phyloP scores from a whole-genome alignment of 345 rosid species.

The Syzygium jambos region DNA sequence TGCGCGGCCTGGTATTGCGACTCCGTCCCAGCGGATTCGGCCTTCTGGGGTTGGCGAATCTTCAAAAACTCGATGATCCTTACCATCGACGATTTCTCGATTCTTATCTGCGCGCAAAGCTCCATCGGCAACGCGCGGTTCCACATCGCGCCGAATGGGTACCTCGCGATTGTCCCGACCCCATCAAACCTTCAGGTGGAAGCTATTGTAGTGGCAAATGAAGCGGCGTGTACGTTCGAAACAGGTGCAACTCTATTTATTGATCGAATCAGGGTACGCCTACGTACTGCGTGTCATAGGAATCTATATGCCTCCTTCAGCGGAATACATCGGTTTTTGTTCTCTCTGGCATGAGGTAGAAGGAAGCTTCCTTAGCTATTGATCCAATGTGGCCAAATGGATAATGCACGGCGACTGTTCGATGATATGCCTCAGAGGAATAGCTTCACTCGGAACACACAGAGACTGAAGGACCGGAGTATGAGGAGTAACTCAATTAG shows the following conservation, averaged over 20 bases:
- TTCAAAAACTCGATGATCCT: constrained; percentile 41
- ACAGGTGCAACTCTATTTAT: not conserved
- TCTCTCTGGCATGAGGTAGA: constrained; percentile 61
- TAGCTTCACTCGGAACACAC: not conserved
- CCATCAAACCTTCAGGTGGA: constrained; percentile 5
- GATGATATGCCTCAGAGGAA: not conserved
- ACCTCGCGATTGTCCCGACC: too few relatives aligned
- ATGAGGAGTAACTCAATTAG: not conserved
- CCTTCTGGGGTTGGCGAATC: constrained; percentile 33
- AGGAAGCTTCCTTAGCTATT: constrained; percentile 78
- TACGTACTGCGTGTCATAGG: constrained; percentile 52
- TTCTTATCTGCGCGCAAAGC: constrained; percentile 12
- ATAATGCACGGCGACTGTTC: not conserved
- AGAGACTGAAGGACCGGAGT: not conserved
- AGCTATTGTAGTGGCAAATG: not conserved
- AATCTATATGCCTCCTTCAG: constrained; percentile 64
- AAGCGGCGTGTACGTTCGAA: not conserved
- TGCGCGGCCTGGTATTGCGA: constrained; percentile 42
- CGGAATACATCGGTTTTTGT: constrained; percentile 62
- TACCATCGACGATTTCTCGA: constrained; percentile 42
- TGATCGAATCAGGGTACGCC: constrained; percentile 8
- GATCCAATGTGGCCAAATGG: constrained; percentile 72
- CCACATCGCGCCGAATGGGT: too few relatives aligned
- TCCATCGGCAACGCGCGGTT: too few relatives aligned
- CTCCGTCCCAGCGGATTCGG: constrained; percentile 46